Evolutionary conservation across 1,284 basidiomycete genomes (phyloP), one percentile per base, ranked within the genome.

Genomic region (Cutaneotrichosporon dermatis): DNA sequence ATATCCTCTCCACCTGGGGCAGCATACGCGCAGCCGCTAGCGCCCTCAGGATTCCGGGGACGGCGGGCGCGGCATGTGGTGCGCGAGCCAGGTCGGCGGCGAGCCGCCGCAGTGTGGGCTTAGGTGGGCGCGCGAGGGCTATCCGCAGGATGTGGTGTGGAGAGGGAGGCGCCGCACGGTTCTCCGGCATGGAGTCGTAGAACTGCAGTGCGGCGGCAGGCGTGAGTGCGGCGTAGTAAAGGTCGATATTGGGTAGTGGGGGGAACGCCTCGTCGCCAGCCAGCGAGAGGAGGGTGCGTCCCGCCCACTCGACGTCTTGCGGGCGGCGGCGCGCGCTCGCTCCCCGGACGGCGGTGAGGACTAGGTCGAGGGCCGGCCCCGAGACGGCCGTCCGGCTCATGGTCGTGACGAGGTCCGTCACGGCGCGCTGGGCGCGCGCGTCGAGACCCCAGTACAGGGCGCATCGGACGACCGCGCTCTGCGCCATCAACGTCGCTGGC

Each of bases 361-460:
- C 54, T 2, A 68, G 57, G 4, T 65, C 60, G 13, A 60, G 37
- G 0, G 57, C 58, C 0, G 55, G 41, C 6, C 35, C n/a, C 3
- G 53, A 51, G 9, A 54, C 39, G 7, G 49, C 53, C 15, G 57
- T 57, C 3, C 42, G 15, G 11, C 35, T n/a, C 55, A 68, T 59
- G 3, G 65, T 66, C 12, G 55, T 43, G 15, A 66, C 55, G 4
- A 68, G 44, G 36, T 60, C 65, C 36, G 61, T 54, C 2, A 59
- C 53, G 4, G 60, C 62, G 1, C 49, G n/a, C 11, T 52, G 44
- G 4, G 60, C 58, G 9, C 64, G 60, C 13, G 36, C 16, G 49
- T 60, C 57, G 13, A 62, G 51, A n/a, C 50, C 52, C 64, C 64
- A 65, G 25, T 37, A 35, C 10, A 65, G 52, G 4, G 54, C 53